Conservation (phyloP, 139 green algal species). For the Chlamydomonas applanata region DNA sequence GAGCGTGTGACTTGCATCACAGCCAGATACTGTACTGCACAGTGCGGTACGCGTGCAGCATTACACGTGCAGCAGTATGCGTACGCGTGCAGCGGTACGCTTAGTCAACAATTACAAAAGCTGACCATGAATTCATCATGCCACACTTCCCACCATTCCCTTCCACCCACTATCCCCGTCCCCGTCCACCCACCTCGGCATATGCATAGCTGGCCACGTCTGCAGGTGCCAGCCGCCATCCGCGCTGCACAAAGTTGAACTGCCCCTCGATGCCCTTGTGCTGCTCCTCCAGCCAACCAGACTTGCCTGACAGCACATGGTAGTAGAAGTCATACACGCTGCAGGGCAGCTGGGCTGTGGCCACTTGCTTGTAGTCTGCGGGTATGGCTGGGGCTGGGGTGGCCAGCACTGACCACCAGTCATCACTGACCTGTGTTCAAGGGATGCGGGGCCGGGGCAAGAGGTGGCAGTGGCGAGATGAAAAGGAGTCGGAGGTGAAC, state of each 20-base stretch:
- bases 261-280: neutral
- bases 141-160: too few species aligned
- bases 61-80: too few species aligned
- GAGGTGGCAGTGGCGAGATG: too few species aligned
- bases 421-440: neutral
- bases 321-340: constrained; percentile 8
- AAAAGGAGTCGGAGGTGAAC: too few species aligned
- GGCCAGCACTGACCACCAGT: constrained; percentile 1
- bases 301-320: neutral
- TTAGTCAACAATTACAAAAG: too few species aligned
- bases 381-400: neutral
- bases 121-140: too few species aligned
- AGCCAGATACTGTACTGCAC: too few species aligned
- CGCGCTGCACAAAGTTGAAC: constrained; percentile 2
- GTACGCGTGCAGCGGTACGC: too few species aligned
- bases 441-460: too few species aligned
- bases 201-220: neutral
- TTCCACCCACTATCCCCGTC: too few species aligned
- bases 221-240: neutral
- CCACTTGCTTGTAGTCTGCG: constrained; percentile 6
- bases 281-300: neutral
- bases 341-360: constrained; percentile 4
- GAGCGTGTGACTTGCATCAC: too few species aligned
- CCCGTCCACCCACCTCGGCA: neutral
- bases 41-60: too few species aligned